Base-by-base conservation (phyloP, 306 rosid genomes). In the Oemleria cerasiformis region DNA sequence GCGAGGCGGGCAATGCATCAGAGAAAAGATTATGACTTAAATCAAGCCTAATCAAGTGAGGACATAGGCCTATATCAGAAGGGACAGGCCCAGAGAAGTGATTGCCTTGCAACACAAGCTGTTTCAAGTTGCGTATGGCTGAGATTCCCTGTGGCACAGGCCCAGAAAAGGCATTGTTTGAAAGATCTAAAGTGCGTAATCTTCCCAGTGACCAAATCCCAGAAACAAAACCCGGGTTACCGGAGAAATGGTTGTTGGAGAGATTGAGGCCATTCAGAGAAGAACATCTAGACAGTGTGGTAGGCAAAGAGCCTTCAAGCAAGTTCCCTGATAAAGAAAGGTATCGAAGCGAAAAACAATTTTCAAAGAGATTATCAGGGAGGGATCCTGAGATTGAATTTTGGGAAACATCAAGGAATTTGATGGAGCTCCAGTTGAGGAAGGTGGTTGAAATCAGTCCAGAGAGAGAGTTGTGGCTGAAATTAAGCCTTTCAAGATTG, bases 151-250 rank as follows among this genome's bases (percentile, higher is more conserved):
- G 44, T 13, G 89, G 84, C 7, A 91, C 25, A 16, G 78, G 34
- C 21, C 95, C 98, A 4, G 92, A 82, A 34, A 94, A 80, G 9
- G 34, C 81, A 82, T 94, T 94, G 67, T 73, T 80, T 3, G 98
- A 94, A 12, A 94, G 92, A 82, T 94, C 97, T 67, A 94, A 61
- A 30, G 64, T 57, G 62, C 98, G 82, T 65, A 94, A 87, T 81
- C 96, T 84, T 38, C 38, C 41, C 73, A 91, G 57, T 23, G 85
- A 76, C 90, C 96, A 88, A 86, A 90, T 43, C 62, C 88, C 85
- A 66, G 70, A 49, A 30, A 45, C 44, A 45, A 91, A 89, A 65
- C 79, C 85, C 38, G 79, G 85, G 75, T 56, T 58, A 20, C 96
- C 96, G 7, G 88, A 17, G 59, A 94, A 89, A 16, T 8, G 85